Evolutionary conservation across 2,329 filamentous ascomycete genomes (phyloP), one percentile per base, ranked within the genome.

Genomic region (Diaporthe citriasiana): DNA sequence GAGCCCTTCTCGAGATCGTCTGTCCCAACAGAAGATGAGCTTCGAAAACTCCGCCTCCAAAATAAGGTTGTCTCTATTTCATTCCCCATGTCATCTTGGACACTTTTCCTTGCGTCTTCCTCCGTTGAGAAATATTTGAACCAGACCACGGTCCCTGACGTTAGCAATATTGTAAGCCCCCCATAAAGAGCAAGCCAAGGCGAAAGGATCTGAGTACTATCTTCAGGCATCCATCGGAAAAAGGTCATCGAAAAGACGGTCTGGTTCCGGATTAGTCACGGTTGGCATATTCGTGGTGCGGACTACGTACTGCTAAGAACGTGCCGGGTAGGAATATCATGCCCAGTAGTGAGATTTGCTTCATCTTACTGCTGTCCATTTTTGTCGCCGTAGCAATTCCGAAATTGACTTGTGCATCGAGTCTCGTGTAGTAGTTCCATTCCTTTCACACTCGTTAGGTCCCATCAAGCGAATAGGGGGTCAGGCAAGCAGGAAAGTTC

Each of bases 261-360:
- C 76, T 79, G 25, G 1, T 33, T 8, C 25, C n/a, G 15, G 4
- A 15, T 60, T 8, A 30, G 27, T 4, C 10, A 5, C 4, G 7
- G 15, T 69, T n/a, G 25, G 19, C 33, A n/a, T 22, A 6, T 38
- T 51, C 12, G 19, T 8, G 7, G 3, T 33, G 38, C 5, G 42
- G 15, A 27, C 6, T 1, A 71, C 78, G 75, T 60, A 79, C 78
- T 3, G 78, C 78, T 4, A 79, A 71, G 60, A 78, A 79, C 1
- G 78, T 79, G 2, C 74, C 77, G 0, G 78, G 76, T 4, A 79
- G 73, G 38, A 79, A 78, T 3, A 78, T 73, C 78, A 77, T 78
- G 2, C 78, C 78, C 27, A 76, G 38, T 8, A 40, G 22, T 1
- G 75, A 73, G 6, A 75, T 76, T 12, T 65, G 50, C 38, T 51